A percentile compares a stretch with the other conserved stretches of the same genome.
phyloP scores from a whole-genome alignment of 345 rosid genomes.

The Bretschneidera sinensis region DNA sequence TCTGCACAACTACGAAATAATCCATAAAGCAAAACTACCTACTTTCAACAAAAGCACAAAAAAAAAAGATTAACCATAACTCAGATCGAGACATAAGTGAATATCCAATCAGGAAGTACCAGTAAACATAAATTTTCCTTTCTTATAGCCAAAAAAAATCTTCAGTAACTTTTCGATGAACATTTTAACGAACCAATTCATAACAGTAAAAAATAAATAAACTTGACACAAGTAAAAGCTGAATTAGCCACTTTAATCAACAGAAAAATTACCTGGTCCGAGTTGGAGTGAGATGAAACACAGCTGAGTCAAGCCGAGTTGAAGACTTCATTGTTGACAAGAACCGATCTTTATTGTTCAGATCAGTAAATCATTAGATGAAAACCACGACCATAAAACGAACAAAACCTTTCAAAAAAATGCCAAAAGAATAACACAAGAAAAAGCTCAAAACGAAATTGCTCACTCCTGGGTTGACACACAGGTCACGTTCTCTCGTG shows the following conservation, averaged over 20 bases:
- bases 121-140: background rate
- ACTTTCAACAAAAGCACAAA: background rate
- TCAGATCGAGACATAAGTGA: background rate
- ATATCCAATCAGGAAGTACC: background rate
- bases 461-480: conserved; percentile 12
- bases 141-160: background rate
- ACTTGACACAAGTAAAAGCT: background rate
- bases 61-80: background rate
- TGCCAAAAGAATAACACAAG: background rate
- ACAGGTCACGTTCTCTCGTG: conserved; percentile 2
- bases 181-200: background rate
- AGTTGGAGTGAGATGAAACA: conserved; percentile 98
- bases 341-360: conserved; percentile 24
- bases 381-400: conserved; percentile 1
- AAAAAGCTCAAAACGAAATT: background rate
- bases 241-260: background rate
- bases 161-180: background rate
- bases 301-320: conserved; percentile 74
- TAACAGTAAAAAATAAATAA: background rate
- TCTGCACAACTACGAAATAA: too few species aligned
- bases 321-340: conserved; percentile 62
- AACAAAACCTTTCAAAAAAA: background rate
- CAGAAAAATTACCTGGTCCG: conserved; percentile 64
- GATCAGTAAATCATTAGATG: conserved; percentile 21
- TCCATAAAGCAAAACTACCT: too few species aligned